Evolutionary conservation across 371 early-diverging fungal species (phyloP), one percentile per base, ranked within the genome.

Genomic region (Batkoa obscura): DNA sequence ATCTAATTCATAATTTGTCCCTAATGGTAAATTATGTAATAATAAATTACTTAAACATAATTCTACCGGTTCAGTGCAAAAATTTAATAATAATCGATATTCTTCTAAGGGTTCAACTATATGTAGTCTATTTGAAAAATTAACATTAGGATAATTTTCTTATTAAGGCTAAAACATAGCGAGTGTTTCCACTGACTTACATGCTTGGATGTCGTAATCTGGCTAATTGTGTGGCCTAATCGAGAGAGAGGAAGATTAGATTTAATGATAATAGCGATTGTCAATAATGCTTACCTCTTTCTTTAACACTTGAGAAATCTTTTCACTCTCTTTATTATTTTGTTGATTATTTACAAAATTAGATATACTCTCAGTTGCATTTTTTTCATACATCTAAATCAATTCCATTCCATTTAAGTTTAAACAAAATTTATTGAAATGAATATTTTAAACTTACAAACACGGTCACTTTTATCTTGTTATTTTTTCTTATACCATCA

Each of bases 101-200:
- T 89, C 88, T 32, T 78, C 81, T 12, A 86, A 64, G 1, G 88
- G 83, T 55, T 89, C 90, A 3, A 84, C 78, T 10, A 89, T 81
- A 62, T 83, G 17, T 23, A 53, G 30, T 12, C 53, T 53, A 41
- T 6, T 9, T 5, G 23, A 23, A 23, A 23, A 23, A 23, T 23
- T 23, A 23, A 23, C 23, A 23, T 23, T 23, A 23, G 23, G 23
- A 23, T 23, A 23, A 23, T 23, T 23, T 23, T 23, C 23, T 23
- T 23, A 23, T 23, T 17, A 8, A 3, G 5, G 9, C 53, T 15
- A 45, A 45, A 38, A 13, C 30, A 10, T 23, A n/a, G 3, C 2
- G 13, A 35, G 3, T 12, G 13, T 31, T 12, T 30, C 4, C 1
- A 53, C 13, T 23, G n/a, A 50, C 85, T 45, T 90, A 64, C 56